Conservation (phyloP, 2,329 filamentous ascomycete genomes). For the Shiraia sp. region DNA sequence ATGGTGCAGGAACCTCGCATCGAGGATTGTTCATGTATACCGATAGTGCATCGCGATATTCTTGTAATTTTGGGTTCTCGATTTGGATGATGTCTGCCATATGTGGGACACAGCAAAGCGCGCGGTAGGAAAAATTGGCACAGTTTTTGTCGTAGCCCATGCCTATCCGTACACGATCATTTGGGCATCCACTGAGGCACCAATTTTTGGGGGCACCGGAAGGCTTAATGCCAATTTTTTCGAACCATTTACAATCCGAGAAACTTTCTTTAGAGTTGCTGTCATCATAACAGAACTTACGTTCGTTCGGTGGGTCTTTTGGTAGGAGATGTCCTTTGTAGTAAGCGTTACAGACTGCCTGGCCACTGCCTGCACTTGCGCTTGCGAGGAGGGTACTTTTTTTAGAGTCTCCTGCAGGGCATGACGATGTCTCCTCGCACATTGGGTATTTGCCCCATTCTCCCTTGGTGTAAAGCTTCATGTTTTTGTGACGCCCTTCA, state of each 20-base stretch:
- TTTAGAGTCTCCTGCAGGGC: conserved; percentile 2
- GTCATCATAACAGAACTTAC: conserved; percentile 8
- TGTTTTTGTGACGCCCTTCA: conserved; percentile 1
- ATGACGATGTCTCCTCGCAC: conserved; percentile 5
- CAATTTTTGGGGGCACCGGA: conserved; percentile 5
- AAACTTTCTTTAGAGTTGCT: conserved; percentile 5
- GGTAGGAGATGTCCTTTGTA: conserved; percentile 3
- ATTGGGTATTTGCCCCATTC: conserved; percentile 8
- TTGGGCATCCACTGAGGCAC: conserved; percentile 9
- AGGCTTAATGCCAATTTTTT: conserved; percentile 2
- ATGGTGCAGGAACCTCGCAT: conserved; percentile 2
- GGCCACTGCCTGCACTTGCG: conserved; percentile 1
- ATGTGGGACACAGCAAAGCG: conserved; percentile 9
- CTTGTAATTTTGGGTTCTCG: conserved; percentile 9
- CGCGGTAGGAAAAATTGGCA: conserved; percentile 4
- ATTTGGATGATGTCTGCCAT: conserved; percentile 3
- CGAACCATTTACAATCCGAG: conserved; percentile 8
- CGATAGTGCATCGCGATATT: conserved; percentile 5
- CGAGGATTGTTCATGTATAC: conserved; percentile 6
- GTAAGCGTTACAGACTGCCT: conserved; percentile 5
- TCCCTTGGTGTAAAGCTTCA: conserved; percentile 6
- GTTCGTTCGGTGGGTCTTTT: conserved; percentile 4
- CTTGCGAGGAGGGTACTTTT: background rate
- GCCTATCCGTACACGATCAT: conserved; percentile 4
- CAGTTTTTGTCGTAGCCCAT: conserved; percentile 5